phyloP scores from a whole-genome alignment of 495 filamentous ascomycete genomes.

The Bathelium albidoporum region DNA sequence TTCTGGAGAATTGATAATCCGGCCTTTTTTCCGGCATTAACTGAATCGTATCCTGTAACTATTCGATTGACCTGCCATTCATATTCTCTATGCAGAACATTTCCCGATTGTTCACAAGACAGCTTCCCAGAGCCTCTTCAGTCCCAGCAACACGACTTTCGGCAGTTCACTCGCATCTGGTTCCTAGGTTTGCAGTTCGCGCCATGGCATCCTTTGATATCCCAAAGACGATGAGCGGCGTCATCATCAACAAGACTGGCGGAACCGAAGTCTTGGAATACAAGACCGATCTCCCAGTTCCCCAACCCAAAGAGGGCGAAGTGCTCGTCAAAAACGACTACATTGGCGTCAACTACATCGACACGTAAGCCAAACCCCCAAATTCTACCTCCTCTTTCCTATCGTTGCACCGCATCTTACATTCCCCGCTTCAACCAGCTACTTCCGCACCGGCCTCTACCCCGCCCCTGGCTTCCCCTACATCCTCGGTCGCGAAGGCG shows the following conservation, averaged over 20 bases:
- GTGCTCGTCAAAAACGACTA: conserved; percentile 78
- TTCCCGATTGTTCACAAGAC: neutral
- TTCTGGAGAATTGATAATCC: neutral
- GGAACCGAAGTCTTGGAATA: conserved; percentile 70
- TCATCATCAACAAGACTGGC: conserved; percentile 65
- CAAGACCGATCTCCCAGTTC: conserved; percentile 66
- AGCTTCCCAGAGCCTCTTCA: neutral
- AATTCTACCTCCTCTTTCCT: conserved; percentile 1
- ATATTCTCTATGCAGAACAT: neutral
- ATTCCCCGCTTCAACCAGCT: conserved; percentile 37
- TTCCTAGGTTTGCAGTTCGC: conserved; percentile 5
- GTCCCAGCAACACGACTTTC: neutral
- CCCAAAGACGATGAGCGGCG: conserved; percentile 63
- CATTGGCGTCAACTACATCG: conserved; percentile 84
- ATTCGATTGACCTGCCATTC: neutral
- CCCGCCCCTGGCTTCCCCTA: conserved; percentile 57
- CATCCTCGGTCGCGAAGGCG: conserved; percentile 75
- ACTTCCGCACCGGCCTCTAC: conserved; percentile 89
- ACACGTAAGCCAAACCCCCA: conserved; percentile 39
- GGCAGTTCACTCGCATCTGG: neutral
- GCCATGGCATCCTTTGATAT: conserved; percentile 36
- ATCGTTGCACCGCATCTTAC: neutral
- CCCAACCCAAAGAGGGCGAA: conserved; percentile 54
- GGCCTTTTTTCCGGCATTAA: too few species aligned
- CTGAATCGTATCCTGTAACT: too few species aligned